Evolutionary conservation across 2,329 filamentous ascomycete genomes (phyloP).

Genomic region (Aspergillus flavus): DNA sequence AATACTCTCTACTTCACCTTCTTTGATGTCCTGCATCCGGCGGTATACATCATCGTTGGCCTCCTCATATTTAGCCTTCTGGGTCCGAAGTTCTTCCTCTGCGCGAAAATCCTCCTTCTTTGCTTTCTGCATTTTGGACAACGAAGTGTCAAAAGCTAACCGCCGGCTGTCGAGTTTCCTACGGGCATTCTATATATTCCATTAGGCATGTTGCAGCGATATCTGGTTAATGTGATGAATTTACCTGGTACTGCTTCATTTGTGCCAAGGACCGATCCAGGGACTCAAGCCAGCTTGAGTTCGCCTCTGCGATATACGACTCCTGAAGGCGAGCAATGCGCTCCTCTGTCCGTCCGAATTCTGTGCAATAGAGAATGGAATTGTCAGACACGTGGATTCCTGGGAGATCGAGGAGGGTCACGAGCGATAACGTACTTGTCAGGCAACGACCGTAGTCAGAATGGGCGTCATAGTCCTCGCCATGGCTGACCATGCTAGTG

Average conservation of each 20-base stretch:
- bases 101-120: constrained; percentile 92
- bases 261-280: constrained; percentile 85
- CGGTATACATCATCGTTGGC: constrained; percentile 87
- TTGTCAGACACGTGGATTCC: not conserved
- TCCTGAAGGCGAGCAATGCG: constrained; percentile 84
- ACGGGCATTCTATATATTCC: constrained; percentile 64
- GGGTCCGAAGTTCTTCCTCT: constrained; percentile 86
- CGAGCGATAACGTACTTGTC: constrained; percentile 57
- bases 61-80: constrained; percentile 96
- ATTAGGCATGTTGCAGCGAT: constrained; percentile 1
- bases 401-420: not conserved
- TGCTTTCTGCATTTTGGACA: constrained; percentile 87
- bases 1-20: constrained; percentile 82
- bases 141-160: constrained; percentile 86
- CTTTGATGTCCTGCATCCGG: constrained; percentile 95
- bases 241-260: constrained; percentile 96
- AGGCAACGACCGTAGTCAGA: constrained; percentile 91
- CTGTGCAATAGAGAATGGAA: constrained; percentile 41
- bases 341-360: constrained; percentile 84
- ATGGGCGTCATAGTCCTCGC: constrained; percentile 87
- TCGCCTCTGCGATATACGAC: constrained; percentile 75
- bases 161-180: constrained; percentile 93
- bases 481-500: constrained; percentile 81
- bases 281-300: constrained; percentile 85
- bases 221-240: constrained; percentile 25